Conservation (phyloP, 164 flowering plant genomes). For the Paratinospora sagittata region DNA sequence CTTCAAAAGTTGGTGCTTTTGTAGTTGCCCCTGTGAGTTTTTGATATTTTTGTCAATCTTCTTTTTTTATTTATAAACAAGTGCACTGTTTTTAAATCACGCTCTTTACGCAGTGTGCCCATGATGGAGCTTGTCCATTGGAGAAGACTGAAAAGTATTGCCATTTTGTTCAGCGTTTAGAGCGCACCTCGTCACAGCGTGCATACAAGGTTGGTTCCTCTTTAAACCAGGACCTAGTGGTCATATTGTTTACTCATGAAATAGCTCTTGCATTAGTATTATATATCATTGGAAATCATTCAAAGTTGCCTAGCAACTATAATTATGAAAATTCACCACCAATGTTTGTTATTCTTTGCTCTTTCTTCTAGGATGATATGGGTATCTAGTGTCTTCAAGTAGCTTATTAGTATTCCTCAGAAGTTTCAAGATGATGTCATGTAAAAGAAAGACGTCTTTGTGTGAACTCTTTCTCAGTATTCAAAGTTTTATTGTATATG, state of each 20-base stretch:
- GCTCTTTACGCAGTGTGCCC: slow-evolving; percentile 67
- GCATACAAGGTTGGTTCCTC: slow-evolving; percentile 62
- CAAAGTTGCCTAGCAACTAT: neutral
- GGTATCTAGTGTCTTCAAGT: too few relatives aligned
- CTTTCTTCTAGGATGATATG: too few relatives aligned
- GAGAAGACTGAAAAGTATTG: slow-evolving; percentile 76
- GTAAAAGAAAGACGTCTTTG: too few relatives aligned
- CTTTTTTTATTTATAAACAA: neutral
- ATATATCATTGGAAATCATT: too few relatives aligned
- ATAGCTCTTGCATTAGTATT: too few relatives aligned
- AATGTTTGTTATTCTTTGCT: too few relatives aligned
- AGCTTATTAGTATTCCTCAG: too few relatives aligned
- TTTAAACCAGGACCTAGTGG: neutral
- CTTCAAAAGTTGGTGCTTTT: slow-evolving; percentile 56
- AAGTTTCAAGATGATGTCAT: too few relatives aligned
- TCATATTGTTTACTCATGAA: neutral
- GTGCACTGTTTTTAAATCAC: slow-evolving; percentile 5
- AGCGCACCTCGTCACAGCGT: slow-evolving; percentile 90
- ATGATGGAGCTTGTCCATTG: slow-evolving; percentile 92
- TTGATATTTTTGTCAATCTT: neutral
- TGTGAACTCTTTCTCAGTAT: too few relatives aligned
- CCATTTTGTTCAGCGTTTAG: slow-evolving; percentile 95
- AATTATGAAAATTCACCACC: neutral
- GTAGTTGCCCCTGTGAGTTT: slow-evolving; percentile 93
- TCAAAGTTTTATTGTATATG: too few relatives aligned